These are phyloP conservation scores for Closterium sp. DNA, from an alignment of 139 green algal genomes.

Conservation along the genomic window DNA sequence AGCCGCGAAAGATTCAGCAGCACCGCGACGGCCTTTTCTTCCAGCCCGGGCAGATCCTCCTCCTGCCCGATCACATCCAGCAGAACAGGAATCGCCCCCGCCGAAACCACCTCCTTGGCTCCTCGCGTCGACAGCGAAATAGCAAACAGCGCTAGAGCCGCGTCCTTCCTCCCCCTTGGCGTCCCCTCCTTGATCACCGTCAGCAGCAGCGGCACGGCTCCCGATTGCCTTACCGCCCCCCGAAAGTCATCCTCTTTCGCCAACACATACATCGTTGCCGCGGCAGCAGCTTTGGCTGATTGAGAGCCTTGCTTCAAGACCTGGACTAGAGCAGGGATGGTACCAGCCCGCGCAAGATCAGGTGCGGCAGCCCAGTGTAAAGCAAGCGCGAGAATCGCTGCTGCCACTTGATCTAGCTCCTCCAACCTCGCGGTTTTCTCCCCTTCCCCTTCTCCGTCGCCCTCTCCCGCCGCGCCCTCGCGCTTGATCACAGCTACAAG, in stretches of 20 bases:
- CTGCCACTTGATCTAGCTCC: not conserved
- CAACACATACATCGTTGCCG: not conserved
- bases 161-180: not conserved
- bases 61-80: not conserved
- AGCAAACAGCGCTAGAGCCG: not conserved
- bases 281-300: not conserved
- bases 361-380: not conserved
- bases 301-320: not conserved
- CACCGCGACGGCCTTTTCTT: not conserved
- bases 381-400: not conserved
- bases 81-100: not conserved
- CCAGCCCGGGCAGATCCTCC: not conserved
- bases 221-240: not conserved
- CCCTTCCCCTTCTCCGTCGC: not conserved
- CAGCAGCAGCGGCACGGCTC: not conserved
- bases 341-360: not conserved
- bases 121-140: not conserved
- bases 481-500: not conserved
- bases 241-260: not conserved
- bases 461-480: not conserved
- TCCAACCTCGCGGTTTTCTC: not conserved
- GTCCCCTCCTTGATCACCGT: not conserved
- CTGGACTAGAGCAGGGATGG: not conserved
- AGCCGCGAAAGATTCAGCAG: slow-evolving; percentile 4
- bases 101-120: not conserved